Evolutionary conservation across 2,329 filamentous ascomycete species (phyloP).

Genomic region (Diaporthe sp.): DNA sequence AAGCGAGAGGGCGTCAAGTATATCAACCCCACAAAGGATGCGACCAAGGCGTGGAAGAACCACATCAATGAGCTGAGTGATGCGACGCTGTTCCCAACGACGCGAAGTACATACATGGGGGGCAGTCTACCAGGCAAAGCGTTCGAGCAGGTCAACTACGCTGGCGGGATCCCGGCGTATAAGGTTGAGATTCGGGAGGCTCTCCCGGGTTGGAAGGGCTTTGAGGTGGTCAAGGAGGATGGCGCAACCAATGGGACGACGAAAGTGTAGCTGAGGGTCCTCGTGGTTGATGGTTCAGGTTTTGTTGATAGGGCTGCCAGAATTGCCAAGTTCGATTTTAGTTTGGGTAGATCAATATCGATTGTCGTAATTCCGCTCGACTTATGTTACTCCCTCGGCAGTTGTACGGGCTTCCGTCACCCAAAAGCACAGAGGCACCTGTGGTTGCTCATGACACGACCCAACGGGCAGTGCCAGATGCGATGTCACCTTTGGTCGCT

Average conservation of each 20-base stretch:
- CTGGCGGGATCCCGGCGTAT: slow-evolving; percentile 57
- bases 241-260: neutral
- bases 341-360: neutral
- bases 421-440: neutral
- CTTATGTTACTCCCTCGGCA: neutral
- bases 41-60: slow-evolving; percentile 63
- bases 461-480: neutral
- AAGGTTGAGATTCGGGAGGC: slow-evolving; percentile 49
- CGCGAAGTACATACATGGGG: slow-evolving; percentile 63
- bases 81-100: slow-evolving; percentile 61
- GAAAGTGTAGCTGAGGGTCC: neutral
- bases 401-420: neutral
- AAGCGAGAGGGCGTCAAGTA: slow-evolving; percentile 59
- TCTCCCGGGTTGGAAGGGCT: slow-evolving; percentile 53
- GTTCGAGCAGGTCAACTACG: slow-evolving; percentile 64
- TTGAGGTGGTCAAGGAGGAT: slow-evolving; percentile 43
- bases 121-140: slow-evolving; percentile 67
- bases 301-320: neutral
- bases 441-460: neutral
- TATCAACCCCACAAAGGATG: slow-evolving; percentile 63
- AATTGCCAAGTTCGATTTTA: neutral
- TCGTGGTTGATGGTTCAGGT: neutral
- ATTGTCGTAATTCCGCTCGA: neutral
- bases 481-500: neutral
- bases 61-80: slow-evolving; percentile 62